Conservation (phyloP, 371 early-diverging fungal genomes). For the Saksenaea oblongispora region DNA sequence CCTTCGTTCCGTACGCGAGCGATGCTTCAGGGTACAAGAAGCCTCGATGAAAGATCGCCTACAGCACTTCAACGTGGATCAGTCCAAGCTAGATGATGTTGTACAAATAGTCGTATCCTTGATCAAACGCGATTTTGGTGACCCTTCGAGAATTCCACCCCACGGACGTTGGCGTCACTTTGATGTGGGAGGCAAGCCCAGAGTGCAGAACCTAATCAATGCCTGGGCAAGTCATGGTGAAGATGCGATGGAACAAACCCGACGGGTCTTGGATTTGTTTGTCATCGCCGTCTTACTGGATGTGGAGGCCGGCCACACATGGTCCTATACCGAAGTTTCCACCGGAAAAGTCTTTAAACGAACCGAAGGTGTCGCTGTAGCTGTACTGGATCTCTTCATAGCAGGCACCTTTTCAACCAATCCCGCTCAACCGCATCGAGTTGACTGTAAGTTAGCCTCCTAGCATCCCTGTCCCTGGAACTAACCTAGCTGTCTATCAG, state of each 20-base stretch:
- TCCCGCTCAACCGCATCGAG: constrained; percentile 65
- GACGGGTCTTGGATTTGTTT: constrained; percentile 81
- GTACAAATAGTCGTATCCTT: constrained; percentile 71
- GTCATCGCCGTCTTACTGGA: constrained; percentile 90
- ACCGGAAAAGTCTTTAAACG: constrained; percentile 60
- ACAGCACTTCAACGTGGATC: constrained; percentile 75
- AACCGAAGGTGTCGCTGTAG: constrained; percentile 88
- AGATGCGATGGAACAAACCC: constrained; percentile 61
- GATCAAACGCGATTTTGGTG: constrained; percentile 70
- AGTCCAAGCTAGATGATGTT: constrained; percentile 65
- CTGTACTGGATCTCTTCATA: constrained; percentile 82
- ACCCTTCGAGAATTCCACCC: constrained; percentile 68
- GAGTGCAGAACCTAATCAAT: constrained; percentile 62
- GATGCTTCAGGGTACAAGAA: constrained; percentile 67
- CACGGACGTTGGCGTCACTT: constrained; percentile 92
- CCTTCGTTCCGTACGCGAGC: constrained; percentile 77
- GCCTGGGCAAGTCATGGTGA: constrained; percentile 41
- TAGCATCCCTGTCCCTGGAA: background rate
- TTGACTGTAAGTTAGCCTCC: constrained; percentile 59
- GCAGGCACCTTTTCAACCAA: constrained; percentile 77
- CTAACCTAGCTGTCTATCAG: constrained; percentile 12
- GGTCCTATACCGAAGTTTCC: constrained; percentile 69
- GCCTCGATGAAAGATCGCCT: constrained; percentile 56
- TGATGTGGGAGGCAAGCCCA: constrained; percentile 60
- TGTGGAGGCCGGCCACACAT: constrained; percentile 83